Evolutionary conservation across 345 rosid species (phyloP), one percentile per base, ranked within the genome.

Genomic region (Mangifera indica): DNA sequence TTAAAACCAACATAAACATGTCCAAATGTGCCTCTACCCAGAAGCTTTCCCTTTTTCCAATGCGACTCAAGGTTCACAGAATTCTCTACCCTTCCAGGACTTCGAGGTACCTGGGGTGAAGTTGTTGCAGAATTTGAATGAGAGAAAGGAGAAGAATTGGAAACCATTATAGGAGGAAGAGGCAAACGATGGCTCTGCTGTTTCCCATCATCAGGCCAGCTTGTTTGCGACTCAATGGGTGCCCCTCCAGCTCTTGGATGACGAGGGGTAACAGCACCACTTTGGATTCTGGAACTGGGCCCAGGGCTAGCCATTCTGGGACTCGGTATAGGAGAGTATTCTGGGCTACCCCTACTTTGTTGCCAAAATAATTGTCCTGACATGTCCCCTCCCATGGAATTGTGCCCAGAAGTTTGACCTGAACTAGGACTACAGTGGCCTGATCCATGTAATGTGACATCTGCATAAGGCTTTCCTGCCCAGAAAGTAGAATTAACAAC

Each of bases 1-100:
- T 90, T 88, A 77, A 90, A 88, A 48, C 92, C 96, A 73, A 84
- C 81, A 81, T 82, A 90, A 48, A 90, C 96, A 13, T 90, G 88
- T 68, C 96, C 96, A 82, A 90, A 90, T 59, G 92, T 88, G 82
- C 96, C 96, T 84, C 91, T 82, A 73, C 96, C 96, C 26, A 90
- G 82, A 53, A 88, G 78, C 73, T 82, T 87, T 59, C 96, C 96
- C 73, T 90, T 90, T 73, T 90, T 88, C 91, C 91, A 90, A 60
- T 86, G 83, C 62, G 92, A 84, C 40, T 84, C 86, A 8, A 84
- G 86, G 73, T 85, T 85, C 40, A 74, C 44, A 37, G 91, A 91
- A 77, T 81, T 88, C 56, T 88, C 96, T 12, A 85, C 76, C 81
- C 89, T 85, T 62, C 87, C 90, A 11, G 96, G 92, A 81, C 96